Conservation (phyloP, 2,329 filamentous ascomycete species). For the Davidsoniella australis region DNA sequence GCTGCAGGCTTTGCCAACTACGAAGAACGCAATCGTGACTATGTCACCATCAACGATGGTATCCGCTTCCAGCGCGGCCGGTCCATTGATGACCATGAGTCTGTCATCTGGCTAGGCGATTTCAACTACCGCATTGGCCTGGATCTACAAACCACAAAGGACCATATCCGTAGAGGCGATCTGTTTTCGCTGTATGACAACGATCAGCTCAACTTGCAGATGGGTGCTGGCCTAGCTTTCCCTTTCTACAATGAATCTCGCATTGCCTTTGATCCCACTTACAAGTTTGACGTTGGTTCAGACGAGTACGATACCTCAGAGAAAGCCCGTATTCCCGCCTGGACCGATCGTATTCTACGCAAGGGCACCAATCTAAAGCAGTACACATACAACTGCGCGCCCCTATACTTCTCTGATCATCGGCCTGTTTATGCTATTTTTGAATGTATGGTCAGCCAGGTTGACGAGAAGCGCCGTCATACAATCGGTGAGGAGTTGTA, state of each 20-base stretch:
- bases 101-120: conserved; percentile 88
- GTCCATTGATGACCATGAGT: conserved; percentile 77
- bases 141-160: conserved; percentile 57
- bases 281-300: conserved; percentile 82
- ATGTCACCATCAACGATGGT: conserved; percentile 72
- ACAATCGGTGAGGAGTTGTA: conserved; percentile 61
- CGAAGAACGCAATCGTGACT: conserved; percentile 88
- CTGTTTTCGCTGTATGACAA: conserved; percentile 73
- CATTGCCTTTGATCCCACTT: conserved; percentile 82
- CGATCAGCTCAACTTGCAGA: conserved; percentile 92
- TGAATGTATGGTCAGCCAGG: conserved; percentile 61
- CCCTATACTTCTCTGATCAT: conserved; percentile 82
- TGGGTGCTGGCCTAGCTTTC: conserved; percentile 82
- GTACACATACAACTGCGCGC: conserved; percentile 63
- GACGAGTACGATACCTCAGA: conserved; percentile 92
- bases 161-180: conserved; percentile 54
- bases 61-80: conserved; percentile 81
- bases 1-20: conserved; percentile 94
- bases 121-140: conserved; percentile 97
- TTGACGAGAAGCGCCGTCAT: conserved; percentile 60
- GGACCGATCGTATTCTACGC: conserved; percentile 85
- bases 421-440: conserved; percentile 89
- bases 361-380: conserved; percentile 75
- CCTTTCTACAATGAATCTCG: conserved; percentile 79
- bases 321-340: conserved; percentile 86